Evolutionary conservation across 164 flowering plant genomes (phyloP), one percentile per base, ranked within the genome.

Genomic region (Tinospora cordifolia): DNA sequence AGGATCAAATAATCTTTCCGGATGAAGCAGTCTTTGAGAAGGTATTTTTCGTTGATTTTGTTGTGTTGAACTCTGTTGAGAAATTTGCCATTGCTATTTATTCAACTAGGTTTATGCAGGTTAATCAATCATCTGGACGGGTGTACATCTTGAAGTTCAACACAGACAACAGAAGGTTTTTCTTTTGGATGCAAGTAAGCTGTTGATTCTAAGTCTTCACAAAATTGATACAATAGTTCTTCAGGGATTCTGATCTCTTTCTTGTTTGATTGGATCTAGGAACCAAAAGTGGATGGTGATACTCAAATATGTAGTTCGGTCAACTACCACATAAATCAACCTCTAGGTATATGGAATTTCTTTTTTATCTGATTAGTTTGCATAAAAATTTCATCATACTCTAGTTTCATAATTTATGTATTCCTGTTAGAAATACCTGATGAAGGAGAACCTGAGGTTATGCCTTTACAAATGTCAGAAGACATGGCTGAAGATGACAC

Each of bases 171-270:
- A 81, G 97, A 79, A 92, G 78, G 83, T 88, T 86, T 78, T 89
- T 92, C 84, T 87, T 89, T 54, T 94, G 97, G 99, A 88, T 94
- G 97, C 99, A 94, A 90, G 98, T 94, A 38, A 65, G 74, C 0
- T 68, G 69, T 70, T 46, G 11, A 22, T 30, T 51, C 30, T 54
- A 15, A 30, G 25, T 66, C 75, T 21, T 36, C 9, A 8, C 47
- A 65, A 14, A 41, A 59, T 9, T 0, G 24, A n/a, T 72, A 30
- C 57, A 14, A 3, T 15, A 44, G 13, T 58, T 21, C 12, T 41
- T 74, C 39, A 69, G 19, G n/a, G 44, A 60, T 72, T 22, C 57
- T 77, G 39, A 66, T 39, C 12, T 39, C 30, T 21, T 59, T 73
- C 21, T 75, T 71, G 1, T 24, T 24, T 62, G 17, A 39, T 54